Evolutionary conservation across 2,329 filamentous ascomycete genomes (phyloP), one percentile per base, ranked within the genome.

Genomic region (Chrysoporthe puriensis): DNA sequence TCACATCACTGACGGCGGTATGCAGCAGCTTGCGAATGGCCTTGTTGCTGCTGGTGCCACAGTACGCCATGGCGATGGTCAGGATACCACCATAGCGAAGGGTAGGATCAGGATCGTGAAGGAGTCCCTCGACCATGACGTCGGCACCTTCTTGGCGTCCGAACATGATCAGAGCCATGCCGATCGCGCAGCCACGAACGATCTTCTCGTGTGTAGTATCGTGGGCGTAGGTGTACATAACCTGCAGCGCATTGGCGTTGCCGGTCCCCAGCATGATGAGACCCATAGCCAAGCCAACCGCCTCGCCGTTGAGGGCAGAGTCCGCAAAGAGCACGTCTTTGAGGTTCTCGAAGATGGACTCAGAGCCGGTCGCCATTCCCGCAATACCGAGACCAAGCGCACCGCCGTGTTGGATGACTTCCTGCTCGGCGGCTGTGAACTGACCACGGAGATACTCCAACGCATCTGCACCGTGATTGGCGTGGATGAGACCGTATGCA

Each of bases 171-270:
- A 99, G 84, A 13, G 96, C 94, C 93, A 99, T 98, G 68, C 96
- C 96, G 72, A 99, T 88, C 43, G 96, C 95, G 69, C 97, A 88
- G 77, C 96, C 96, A 62, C 96, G 93, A 34, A 99, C 94, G 76
- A 97, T 98, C 86, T 99, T 99, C 84, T 99, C 96, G 81, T 99
- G 96, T 70, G 96, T 95, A 0, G 96, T 99, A 73, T 99, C 96
- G 76, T 97, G 96, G 4, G 96, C 94, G 76, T 99, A 99, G 59
- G 94, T 91, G 68, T 97, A 96, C 95, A 99, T 97, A 73, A 97
- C 93, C 76, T 97, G 93, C 8, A 99, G 82, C 9, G 94, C 94
- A 78, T 92, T 94, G 76, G 94, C 90, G 77, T 97, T 97, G 70
- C 95, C 96, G n/a, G 95, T 97, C 66, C 96, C 96, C 66, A 99